phyloP scores from a whole-genome alignment of 1,284 basidiomycete genomes.

The Trichosporon inkin region DNA sequence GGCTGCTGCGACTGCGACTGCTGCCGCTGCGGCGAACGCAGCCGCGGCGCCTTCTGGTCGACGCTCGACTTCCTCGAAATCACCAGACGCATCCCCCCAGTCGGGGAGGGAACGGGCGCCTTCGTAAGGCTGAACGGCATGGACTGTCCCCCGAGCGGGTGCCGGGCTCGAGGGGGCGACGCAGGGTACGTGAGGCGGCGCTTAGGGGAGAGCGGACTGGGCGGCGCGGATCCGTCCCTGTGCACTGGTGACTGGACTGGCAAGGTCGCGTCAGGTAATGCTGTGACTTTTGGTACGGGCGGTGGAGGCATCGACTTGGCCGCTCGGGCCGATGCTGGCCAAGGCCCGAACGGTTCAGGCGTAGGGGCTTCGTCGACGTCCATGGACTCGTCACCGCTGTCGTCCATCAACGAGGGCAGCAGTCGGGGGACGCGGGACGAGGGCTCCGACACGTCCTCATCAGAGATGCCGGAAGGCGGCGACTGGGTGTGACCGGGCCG shows the following conservation, averaged over 20 bases:
- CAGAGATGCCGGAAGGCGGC: background rate
- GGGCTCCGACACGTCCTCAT: background rate
- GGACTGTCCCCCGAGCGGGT: background rate
- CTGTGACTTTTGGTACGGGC: background rate
- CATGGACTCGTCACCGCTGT: constrained; percentile 3
- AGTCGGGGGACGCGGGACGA: constrained; percentile 1
- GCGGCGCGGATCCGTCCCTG: background rate
- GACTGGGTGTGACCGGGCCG: background rate
- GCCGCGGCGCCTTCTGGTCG: background rate
- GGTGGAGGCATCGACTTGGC: background rate
- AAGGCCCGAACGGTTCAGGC: background rate
- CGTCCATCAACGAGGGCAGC: background rate
- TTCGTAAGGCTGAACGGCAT: background rate
- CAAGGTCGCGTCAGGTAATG: background rate
- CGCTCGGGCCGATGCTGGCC: background rate
- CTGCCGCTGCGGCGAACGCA: background rate
- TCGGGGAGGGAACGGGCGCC: too few relatives aligned
- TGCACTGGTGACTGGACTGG: background rate
- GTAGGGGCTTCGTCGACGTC: constrained; percentile 1
- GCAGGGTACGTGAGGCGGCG: background rate
- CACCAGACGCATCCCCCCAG: background rate
- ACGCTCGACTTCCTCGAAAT: background rate
- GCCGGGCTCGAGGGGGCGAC: background rate
- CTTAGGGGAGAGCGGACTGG: background rate
- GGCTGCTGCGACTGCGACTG: background rate